These are phyloP conservation scores for Talaromyces islandicus DNA, from an alignment of 2,329 filamentous ascomycete species.

Conservation along the genomic window DNA sequence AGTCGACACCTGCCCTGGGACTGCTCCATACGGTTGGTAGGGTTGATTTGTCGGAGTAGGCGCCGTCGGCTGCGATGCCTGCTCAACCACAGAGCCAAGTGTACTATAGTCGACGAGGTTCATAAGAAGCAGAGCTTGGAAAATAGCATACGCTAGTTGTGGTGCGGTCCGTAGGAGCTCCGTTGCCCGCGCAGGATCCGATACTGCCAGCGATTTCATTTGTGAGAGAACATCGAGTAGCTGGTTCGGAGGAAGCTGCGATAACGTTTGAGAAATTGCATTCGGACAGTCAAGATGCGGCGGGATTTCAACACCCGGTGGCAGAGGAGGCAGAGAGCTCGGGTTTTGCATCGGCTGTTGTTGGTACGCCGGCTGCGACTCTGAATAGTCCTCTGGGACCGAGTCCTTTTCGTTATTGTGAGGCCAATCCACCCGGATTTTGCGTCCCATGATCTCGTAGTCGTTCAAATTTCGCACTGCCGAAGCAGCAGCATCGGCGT, in stretches of 20 bases:
- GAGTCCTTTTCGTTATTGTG: conserved; percentile 79
- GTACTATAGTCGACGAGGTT: conserved; percentile 82
- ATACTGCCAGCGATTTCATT: conserved; percentile 84
- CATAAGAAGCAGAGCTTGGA: conserved; percentile 89
- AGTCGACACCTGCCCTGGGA: conserved; percentile 45
- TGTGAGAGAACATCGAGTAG: conserved; percentile 89
- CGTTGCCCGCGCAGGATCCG: conserved; percentile 74
- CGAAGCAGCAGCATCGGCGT: conserved; percentile 84
- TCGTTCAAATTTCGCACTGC: conserved; percentile 95
- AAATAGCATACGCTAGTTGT: conserved; percentile 89
- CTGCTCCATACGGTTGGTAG: conserved; percentile 29
- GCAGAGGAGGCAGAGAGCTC: conserved; percentile 67
- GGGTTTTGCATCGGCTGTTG: conserved; percentile 36
- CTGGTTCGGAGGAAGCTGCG: conserved; percentile 77
- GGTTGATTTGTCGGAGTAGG: conserved; percentile 30
- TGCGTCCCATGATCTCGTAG: conserved; percentile 89
- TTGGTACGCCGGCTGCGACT: conserved; percentile 23
- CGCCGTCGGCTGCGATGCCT: conserved; percentile 38
- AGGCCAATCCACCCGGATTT: conserved; percentile 90
- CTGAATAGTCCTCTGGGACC: conserved; percentile 45
- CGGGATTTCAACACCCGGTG: conserved; percentile 76
- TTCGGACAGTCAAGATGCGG: conserved; percentile 79
- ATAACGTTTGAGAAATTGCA: conserved; percentile 85
- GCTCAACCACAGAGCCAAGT: conserved; percentile 73
- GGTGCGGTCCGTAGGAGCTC: conserved; percentile 84